Evolutionary conservation across 2,329 filamentous ascomycete genomes (phyloP), one percentile per base, ranked within the genome.

Genomic region (Incumbomyces lentus): DNA sequence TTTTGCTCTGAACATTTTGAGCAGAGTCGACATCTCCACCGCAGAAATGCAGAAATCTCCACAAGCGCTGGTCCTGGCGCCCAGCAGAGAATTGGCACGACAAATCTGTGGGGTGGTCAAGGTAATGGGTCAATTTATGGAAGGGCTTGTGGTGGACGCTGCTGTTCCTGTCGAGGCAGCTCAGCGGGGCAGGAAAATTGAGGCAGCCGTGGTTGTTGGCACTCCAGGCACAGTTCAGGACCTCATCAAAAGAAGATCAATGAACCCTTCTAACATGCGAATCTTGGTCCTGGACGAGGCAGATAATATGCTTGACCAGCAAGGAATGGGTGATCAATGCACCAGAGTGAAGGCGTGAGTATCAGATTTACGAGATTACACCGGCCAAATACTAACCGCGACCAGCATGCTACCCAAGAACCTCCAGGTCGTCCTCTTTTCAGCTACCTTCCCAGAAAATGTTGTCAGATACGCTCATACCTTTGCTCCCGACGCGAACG

Each of bases 291-390:
- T 98, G 44, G 92, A 98, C 60, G 92, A 98, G 70, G 92, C 92
- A 48, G 92, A 98, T 69, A 96, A 95, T 69, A 98, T 98, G 92
- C 72, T 98, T 50, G 92, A 96, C 61, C 84, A 90, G 66, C 87
- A 95, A 67, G 90, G 92, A 43, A 74, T 98, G 46, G 92, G 92
- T 44, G 92, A 96, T 49, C 92, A 98, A 68, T 96, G 90, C 66
- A 78, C 88, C 58, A 81, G 89, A 55, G 86, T 95, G 57, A 95
- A 93, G 71, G 67, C 68, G 86, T 92, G 68, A 59, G 80, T 69
- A n/a, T 26, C 4, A 26, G 22, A 26, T 26, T 26, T 8, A 26
- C 8, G 8, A 5, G 22, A 26, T 8, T 26, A 26, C 22, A 26
- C 5, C 22, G 8, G 22, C 22, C 22, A 26, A 8, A 26, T 46